These are phyloP conservation scores for Chrysoporthe cubensis DNA, from an alignment of 2,329 filamentous ascomycete species.

Conservation along the genomic window DNA sequence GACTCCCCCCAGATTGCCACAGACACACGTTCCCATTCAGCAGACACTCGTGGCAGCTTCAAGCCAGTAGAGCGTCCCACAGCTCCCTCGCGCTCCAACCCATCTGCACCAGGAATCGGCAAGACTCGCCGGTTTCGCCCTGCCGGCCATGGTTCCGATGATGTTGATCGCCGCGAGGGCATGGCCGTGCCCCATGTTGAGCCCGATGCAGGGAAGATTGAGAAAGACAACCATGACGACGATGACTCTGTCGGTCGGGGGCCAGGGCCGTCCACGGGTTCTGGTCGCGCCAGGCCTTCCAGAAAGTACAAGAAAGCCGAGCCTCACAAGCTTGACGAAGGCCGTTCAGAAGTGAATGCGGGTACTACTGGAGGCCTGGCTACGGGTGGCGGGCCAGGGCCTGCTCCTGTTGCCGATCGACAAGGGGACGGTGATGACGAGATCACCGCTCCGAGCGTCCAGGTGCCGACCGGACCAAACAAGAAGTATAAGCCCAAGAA, in stretches of 20 bases:
- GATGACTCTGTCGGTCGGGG: background rate
- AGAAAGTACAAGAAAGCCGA: background rate
- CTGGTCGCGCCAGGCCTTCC: background rate
- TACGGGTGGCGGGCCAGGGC: background rate
- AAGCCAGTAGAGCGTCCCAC: background rate
- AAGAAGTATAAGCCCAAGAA: background rate
- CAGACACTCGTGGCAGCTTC: background rate
- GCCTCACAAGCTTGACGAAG: background rate
- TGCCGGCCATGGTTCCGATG: too few species aligned
- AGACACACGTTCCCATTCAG: background rate
- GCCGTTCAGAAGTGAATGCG: background rate
- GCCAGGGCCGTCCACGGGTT: background rate
- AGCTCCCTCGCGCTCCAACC: background rate
- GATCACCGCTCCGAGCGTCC: background rate
- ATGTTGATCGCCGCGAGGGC: too few species aligned
- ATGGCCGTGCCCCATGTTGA: too few species aligned
- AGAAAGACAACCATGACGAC: background rate
- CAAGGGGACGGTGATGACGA: background rate
- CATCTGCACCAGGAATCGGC: too few species aligned
- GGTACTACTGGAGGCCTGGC: background rate
- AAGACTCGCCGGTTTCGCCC: too few species aligned
- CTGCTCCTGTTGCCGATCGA: background rate
- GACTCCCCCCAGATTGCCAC: background rate
- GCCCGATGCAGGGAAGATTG: too few species aligned
- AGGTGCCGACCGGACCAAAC: background rate